Conservation (phyloP, 768 basidiomycete species). For the Albatrellus ellisii region DNA sequence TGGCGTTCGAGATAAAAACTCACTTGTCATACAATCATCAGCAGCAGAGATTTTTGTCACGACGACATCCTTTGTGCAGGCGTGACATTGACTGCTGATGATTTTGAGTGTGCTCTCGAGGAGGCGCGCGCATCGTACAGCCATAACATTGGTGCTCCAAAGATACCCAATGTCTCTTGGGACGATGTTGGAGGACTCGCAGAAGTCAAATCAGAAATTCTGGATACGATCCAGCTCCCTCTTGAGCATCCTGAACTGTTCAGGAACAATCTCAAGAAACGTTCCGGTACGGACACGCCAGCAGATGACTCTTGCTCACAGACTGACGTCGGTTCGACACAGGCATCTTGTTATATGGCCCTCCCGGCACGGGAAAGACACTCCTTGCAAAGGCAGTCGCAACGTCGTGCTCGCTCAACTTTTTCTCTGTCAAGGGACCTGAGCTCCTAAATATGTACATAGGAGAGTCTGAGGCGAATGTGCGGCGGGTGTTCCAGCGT, state of each 20-base stretch:
- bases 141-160: constrained; percentile 92
- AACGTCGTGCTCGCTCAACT: constrained; percentile 88
- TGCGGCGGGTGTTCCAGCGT: constrained; percentile 81
- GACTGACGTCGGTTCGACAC: background rate
- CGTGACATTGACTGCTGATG: constrained; percentile 35
- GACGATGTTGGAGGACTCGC: constrained; percentile 93
- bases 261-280: constrained; percentile 82
- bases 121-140: constrained; percentile 70
- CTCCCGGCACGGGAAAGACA: constrained; percentile 94
- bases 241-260: constrained; percentile 86
- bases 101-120: constrained; percentile 62
- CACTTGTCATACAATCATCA: background rate
- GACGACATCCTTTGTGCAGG: constrained; percentile 24
- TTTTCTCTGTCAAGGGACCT: constrained; percentile 95
- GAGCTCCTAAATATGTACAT: constrained; percentile 98
- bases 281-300: constrained; percentile 54
- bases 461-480: constrained; percentile 96
- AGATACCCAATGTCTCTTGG: constrained; percentile 92
- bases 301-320: background rate
- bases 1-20: background rate
- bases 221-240: constrained; percentile 92
- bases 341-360: constrained; percentile 90
- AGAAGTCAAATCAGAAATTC: constrained; percentile 78
- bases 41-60: constrained; percentile 15
- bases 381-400: constrained; percentile 93